A percentile compares a stretch with the other conserved stretches of the same genome.
Conservation (phyloP, 192 early-diverging fungal species). For the Phlyctochytrium arcticum region DNA sequence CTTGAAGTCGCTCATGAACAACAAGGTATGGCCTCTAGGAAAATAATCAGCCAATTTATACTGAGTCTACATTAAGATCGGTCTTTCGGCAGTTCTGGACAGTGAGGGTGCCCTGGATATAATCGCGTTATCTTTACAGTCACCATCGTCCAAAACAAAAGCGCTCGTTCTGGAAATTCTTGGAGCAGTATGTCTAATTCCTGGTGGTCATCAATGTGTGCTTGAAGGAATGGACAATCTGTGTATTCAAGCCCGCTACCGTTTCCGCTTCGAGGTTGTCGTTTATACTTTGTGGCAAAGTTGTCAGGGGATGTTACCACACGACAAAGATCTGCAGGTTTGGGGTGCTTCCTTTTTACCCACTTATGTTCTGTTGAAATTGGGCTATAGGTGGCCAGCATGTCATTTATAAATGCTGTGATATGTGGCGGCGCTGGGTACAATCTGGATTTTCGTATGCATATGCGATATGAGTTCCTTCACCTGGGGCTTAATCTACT, state of each 20-base stretch:
- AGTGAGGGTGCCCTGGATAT: slow-evolving; percentile 35
- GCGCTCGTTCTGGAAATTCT: slow-evolving; percentile 51
- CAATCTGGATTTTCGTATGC: slow-evolving; percentile 49
- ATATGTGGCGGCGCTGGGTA: slow-evolving; percentile 49
- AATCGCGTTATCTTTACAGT: slow-evolving; percentile 48
- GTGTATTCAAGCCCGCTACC: slow-evolving; percentile 18
- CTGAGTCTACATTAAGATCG: slow-evolving; percentile 20
- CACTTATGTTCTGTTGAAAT: too few species aligned
- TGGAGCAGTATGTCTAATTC: slow-evolving; percentile 52
- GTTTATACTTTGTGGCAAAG: slow-evolving; percentile 39
- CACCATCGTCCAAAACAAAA: slow-evolving; percentile 39
- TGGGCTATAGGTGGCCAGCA: slow-evolving; percentile 34
- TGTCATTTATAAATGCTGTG: slow-evolving; percentile 57
- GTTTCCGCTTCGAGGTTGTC: slow-evolving; percentile 47
- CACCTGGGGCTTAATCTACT: slow-evolving; percentile 42
- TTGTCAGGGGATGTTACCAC: slow-evolving; percentile 37
- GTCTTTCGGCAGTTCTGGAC: slow-evolving; percentile 49
- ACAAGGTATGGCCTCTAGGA: slow-evolving; percentile 26
- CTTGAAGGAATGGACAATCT: slow-evolving; percentile 46
- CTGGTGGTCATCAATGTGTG: slow-evolving; percentile 46
- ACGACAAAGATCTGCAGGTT: slow-evolving; percentile 49
- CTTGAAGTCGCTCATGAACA: slow-evolving; percentile 55
- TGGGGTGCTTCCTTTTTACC: background rate
- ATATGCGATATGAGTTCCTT: slow-evolving; percentile 50
- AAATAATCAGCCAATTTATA: background rate